Conservation (phyloP, 75 land plant species). For the Sequoiadendron giganteum region DNA sequence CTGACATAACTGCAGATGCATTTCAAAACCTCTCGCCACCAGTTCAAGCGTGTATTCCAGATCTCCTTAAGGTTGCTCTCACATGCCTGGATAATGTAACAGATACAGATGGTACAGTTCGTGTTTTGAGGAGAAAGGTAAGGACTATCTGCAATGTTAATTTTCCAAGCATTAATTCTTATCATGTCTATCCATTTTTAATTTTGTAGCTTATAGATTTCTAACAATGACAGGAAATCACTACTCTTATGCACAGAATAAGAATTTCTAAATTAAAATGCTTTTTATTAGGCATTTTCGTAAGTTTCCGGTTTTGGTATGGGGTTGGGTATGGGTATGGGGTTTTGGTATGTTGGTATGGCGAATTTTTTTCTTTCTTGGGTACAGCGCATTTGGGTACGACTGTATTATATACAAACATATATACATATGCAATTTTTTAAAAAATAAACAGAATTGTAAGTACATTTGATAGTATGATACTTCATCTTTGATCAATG, state of each 20-base stretch:
- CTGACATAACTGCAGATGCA: constrained; percentile 56
- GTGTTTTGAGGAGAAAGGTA: constrained; percentile 84
- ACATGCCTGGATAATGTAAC: constrained; percentile 69
- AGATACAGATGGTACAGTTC: constrained; percentile 85
- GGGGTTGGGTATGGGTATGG: too few species aligned
- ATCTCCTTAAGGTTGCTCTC: constrained; percentile 78
- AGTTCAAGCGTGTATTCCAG: constrained; percentile 91
- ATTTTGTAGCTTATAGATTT: background rate
- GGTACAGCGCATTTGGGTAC: too few species aligned
- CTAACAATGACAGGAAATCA: background rate
- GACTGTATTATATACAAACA: too few species aligned
- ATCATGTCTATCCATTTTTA: background rate
- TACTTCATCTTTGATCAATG: too few species aligned
- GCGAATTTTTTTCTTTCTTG: too few species aligned
- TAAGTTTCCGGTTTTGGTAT: too few species aligned
- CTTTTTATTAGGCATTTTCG: background rate
- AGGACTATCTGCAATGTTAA: background rate
- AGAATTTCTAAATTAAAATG: background rate
- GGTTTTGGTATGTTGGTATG: too few species aligned
- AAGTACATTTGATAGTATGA: too few species aligned
- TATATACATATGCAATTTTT: too few species aligned
- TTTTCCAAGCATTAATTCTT: background rate
- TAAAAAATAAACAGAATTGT: too few species aligned
- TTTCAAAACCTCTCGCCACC: constrained; percentile 60
- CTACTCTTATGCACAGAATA: background rate